Evolutionary conservation across 768 basidiomycete species (phyloP), one percentile per base, ranked within the genome.

Genomic region (Kwoniella sp.): DNA sequence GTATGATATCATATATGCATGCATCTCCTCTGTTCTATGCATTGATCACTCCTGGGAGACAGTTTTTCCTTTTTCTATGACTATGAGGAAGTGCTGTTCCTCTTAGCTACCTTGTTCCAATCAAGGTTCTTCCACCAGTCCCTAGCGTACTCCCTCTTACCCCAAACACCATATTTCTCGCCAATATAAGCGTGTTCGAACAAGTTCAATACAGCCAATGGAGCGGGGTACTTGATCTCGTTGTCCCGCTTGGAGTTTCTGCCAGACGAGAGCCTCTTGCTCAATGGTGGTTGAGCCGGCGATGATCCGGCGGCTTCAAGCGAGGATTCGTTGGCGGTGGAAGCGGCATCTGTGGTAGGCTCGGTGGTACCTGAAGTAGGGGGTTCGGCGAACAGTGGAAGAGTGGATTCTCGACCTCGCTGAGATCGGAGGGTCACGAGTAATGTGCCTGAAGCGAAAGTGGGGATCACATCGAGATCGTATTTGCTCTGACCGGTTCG

Each of bases 361-460:
- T 56, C 55, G 62, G 62, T 46, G 17, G 61, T 44, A 30, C 53
- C 55, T 27, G 66, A 56, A 27, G 53, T 58, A 6, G 66, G 66
- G 51, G 62, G 62, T 58, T 64, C 46, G n/a, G 56, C 55, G 33
- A 64, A 63, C 25, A 58, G 47, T 27, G 61, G 50, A 22, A 64
- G 50, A 21, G 17, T 62, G 22, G 24, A 58, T 44, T 74, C 69
- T 37, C 77, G 70, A 22, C 72, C 80, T 52, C 71, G 62, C 64
- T 82, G 81, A 48, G 68, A 40, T 19, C 79, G 60, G 62, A 76
- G 72, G 29, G 80, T 74, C 65, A 94, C 84, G 70, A 98, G 87
- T 22, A 96, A 83, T 0, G 95, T 95, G 19, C 91, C 92, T 0
- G 91, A 84, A 5, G 91, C 93, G 73, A 92, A 90, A 0, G 94